Conservation (phyloP, 2,329 filamentous ascomycete species). For the Botrytis fragariae region DNA sequence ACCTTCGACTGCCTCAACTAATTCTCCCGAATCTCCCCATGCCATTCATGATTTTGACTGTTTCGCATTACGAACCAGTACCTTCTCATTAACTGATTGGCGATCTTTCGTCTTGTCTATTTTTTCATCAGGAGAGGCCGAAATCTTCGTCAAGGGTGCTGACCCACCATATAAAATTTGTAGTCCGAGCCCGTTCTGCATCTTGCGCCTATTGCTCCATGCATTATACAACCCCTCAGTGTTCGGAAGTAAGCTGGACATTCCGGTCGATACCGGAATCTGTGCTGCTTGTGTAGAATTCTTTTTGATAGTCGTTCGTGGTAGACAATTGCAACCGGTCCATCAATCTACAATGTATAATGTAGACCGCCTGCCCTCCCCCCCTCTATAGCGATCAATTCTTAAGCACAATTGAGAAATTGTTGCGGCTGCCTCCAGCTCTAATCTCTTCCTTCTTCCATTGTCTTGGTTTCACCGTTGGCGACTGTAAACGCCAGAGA, state of each 20-base stretch:
- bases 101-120: neutral
- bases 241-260: neutral
- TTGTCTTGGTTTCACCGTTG: constrained; percentile 30
- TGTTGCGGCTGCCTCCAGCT: constrained; percentile 76
- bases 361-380: neutral
- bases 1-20: constrained; percentile 8
- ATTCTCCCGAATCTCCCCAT: neutral
- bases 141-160: constrained; percentile 6
- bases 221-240: neutral
- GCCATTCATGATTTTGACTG: neutral
- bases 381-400: neutral
- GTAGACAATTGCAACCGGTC: neutral
- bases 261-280: neutral
- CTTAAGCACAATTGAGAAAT: constrained; percentile 77
- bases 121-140: constrained; percentile 1
- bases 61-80: constrained; percentile 4
- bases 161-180: constrained; percentile 9
- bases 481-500: constrained; percentile 61
- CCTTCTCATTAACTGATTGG: constrained; percentile 35
- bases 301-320: neutral
- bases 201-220: neutral
- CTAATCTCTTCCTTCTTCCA: constrained; percentile 71
- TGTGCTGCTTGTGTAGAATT: neutral
- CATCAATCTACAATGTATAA: neutral
- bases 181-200: neutral